Percentiles rank a stretch among this genome's conserved stretches.
phyloP scores from a whole-genome alignment of 495 filamentous ascomycete species.

The Neurospora sp. region DNA sequence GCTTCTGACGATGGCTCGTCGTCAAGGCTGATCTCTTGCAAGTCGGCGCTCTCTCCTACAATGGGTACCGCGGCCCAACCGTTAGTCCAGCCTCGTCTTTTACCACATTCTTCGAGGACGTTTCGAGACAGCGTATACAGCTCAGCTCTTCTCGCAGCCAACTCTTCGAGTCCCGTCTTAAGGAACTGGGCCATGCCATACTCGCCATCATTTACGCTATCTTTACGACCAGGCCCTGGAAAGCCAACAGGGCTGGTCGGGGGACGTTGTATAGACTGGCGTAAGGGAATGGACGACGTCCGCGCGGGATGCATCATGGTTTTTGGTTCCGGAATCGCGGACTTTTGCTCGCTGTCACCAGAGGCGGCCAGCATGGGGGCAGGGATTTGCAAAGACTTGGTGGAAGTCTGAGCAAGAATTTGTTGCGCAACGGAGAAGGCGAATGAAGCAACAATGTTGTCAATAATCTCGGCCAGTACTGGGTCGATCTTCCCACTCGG shows the following conservation, averaged over 20 bases:
- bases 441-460: slow-evolving; percentile 79
- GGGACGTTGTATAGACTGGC: slow-evolving; percentile 18
- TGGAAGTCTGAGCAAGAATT: slow-evolving; percentile 65
- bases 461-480: slow-evolving; percentile 45
- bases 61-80: slow-evolving; percentile 62
- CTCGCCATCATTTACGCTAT: slow-evolving; percentile 18
- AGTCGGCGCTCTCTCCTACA: slow-evolving; percentile 34
- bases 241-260: slow-evolving; percentile 39
- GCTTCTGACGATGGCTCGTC: slow-evolving; percentile 16
- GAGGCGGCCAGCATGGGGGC: slow-evolving; percentile 41
- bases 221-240: slow-evolving; percentile 22
- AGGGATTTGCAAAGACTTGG: slow-evolving; percentile 55
- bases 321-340: slow-evolving; percentile 49
- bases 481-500: slow-evolving; percentile 14
- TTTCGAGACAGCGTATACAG: slow-evolving; percentile 70
- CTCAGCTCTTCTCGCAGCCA: slow-evolving; percentile 75
- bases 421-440: slow-evolving; percentile 70
- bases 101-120: slow-evolving; percentile 64
- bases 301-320: slow-evolving; percentile 53
- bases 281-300: slow-evolving; percentile 38
- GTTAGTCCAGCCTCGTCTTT: slow-evolving; percentile 62
- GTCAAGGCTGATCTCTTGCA: slow-evolving; percentile 49
- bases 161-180: slow-evolving; percentile 65
- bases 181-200: slow-evolving; percentile 26
- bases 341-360: slow-evolving; percentile 38